A percentile compares a stretch with the other conserved stretches of the same genome.
phyloP scores from a whole-genome alignment of 23 red algal genomes.

The Agarophyton chilense region DNA sequence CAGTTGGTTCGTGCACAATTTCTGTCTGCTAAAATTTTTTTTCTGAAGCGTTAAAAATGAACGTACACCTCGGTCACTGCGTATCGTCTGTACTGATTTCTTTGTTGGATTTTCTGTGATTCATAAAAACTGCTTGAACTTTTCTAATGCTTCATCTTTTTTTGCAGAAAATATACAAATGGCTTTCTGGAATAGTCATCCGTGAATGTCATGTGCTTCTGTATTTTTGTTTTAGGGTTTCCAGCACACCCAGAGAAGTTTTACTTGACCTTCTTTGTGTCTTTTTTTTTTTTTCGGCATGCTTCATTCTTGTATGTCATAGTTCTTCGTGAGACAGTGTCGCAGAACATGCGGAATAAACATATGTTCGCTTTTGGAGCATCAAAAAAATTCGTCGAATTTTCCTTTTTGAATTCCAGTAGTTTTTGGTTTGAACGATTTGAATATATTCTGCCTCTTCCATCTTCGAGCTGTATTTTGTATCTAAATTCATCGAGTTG shows the following conservation, averaged over 20 bases:
- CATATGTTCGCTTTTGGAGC: neutral
- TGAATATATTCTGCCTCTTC: neutral
- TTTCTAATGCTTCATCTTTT: constrained; percentile 19
- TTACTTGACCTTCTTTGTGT: neutral
- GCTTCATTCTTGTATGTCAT: neutral
- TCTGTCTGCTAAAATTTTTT: constrained; percentile 16
- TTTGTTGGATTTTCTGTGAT: constrained; percentile 20
- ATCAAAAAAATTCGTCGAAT: neutral
- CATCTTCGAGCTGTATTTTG: neutral
- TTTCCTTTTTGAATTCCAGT: neutral
- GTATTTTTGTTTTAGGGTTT: neutral
- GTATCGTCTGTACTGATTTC: neutral
- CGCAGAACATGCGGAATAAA: neutral
- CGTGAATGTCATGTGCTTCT: constrained; percentile 15
- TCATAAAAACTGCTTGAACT: neutral
- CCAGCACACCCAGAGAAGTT: neutral
- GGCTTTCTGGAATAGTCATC: constrained; percentile 19
- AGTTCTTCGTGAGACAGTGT: neutral
- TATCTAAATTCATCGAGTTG: neutral
- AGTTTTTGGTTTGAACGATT: neutral
- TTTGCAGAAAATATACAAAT: constrained; percentile 13
- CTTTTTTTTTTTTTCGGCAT: neutral
- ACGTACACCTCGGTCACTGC: constrained; percentile 24
- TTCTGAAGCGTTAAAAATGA: neutral
- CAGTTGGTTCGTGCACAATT: constrained; percentile 38